phyloP scores from a whole-genome alignment of 2,329 filamentous ascomycete species.

The Penicillium sp. region DNA sequence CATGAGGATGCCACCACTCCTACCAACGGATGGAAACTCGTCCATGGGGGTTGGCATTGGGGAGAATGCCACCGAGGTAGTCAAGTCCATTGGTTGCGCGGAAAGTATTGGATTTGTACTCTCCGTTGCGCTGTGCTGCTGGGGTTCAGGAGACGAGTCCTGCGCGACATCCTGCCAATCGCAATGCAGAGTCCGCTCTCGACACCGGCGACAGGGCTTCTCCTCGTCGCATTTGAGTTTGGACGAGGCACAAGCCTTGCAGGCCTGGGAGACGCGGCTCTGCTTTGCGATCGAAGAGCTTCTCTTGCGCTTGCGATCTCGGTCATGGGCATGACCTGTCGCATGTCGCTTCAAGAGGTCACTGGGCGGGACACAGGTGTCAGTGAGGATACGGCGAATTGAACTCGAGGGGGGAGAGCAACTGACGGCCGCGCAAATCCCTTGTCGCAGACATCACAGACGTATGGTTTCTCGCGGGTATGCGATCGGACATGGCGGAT shows the following conservation, averaged over 20 bases:
- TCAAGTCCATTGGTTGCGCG: not conserved
- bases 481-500: slow-evolving; percentile 55
- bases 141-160: slow-evolving; percentile 21
- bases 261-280: slow-evolving; percentile 52
- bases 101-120: not conserved
- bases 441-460: slow-evolving; percentile 36
- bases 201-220: slow-evolving; percentile 56
- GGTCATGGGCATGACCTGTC: slow-evolving; percentile 38
- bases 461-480: slow-evolving; percentile 36
- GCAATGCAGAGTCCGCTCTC: slow-evolving; percentile 51
- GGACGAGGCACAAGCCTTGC: slow-evolving; percentile 53
- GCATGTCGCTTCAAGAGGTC: slow-evolving; percentile 56
- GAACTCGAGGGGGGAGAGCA: not conserved
- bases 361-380: slow-evolving; percentile 9
- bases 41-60: slow-evolving; percentile 19
- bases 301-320: slow-evolving; percentile 34
- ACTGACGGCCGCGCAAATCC: slow-evolving; percentile 35
- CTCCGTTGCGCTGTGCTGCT: slow-evolving; percentile 11
- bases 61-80: slow-evolving; percentile 12
- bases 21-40: slow-evolving; percentile 4
- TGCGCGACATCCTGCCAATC: slow-evolving; percentile 29
- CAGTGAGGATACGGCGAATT: not conserved
- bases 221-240: slow-evolving; percentile 58
- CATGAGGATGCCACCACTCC: slow-evolving; percentile 1
- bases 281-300: slow-evolving; percentile 23